Conservation (phyloP, 2,329 filamentous ascomycete genomes). For the Xylariales sp. region DNA sequence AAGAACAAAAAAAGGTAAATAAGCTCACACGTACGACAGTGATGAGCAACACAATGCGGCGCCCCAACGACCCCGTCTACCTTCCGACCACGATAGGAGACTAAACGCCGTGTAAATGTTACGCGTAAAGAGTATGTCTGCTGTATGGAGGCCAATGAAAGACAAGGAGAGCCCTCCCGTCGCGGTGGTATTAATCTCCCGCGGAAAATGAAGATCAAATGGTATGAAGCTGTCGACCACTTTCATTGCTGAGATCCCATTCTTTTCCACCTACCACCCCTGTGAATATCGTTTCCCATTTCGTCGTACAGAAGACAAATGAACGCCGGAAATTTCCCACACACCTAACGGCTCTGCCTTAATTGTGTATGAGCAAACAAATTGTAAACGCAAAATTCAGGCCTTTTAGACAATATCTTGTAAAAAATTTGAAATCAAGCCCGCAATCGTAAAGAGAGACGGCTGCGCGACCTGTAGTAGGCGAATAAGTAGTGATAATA, state of each 20-base stretch:
- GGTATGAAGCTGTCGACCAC: constrained; percentile 30
- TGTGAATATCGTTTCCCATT: constrained; percentile 50
- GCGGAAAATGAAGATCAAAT: constrained; percentile 34
- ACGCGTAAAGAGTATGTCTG: constrained; percentile 36
- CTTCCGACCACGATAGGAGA: constrained; percentile 26
- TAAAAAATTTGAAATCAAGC: constrained; percentile 21
- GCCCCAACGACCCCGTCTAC: constrained; percentile 29
- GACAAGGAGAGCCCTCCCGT: constrained; percentile 18
- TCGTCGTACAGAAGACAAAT: constrained; percentile 48
- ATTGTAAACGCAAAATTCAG: constrained; percentile 35
- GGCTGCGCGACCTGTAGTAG: constrained; percentile 5
- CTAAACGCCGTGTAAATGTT: constrained; percentile 38
- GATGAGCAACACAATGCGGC: constrained; percentile 24
- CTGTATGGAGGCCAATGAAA: constrained; percentile 20
- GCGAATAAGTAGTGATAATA: constrained; percentile 1
- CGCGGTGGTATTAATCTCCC: constrained; percentile 13
- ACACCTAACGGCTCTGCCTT: constrained; percentile 41
- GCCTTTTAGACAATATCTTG: constrained; percentile 11
- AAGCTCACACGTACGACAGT: constrained; percentile 23
- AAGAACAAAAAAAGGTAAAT: constrained; percentile 28
- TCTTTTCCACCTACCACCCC: constrained; percentile 42
- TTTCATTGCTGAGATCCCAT: constrained; percentile 46
- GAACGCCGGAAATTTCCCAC: constrained; percentile 46
- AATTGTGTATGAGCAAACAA: constrained; percentile 24
- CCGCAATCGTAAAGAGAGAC: constrained; percentile 10